These are phyloP conservation scores for Malania oleifera DNA, from an alignment of 164 flowering plant genomes.

Conservation along the genomic window DNA sequence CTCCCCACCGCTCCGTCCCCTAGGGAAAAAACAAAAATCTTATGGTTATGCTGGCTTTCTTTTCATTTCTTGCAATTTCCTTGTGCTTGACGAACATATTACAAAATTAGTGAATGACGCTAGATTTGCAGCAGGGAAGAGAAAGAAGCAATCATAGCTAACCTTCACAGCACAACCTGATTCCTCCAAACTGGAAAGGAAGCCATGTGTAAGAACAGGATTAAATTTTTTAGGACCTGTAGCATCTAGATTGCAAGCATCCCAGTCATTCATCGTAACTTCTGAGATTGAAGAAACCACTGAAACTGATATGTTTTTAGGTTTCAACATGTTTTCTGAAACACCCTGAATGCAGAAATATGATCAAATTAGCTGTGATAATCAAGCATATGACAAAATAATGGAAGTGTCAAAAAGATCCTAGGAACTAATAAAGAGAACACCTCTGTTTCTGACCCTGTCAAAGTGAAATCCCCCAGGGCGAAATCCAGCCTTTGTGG, in stretches of 20 bases:
- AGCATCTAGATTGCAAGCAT: conserved; percentile 75
- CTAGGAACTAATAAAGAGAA: conserved; percentile 12
- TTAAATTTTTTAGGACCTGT: conserved; percentile 61
- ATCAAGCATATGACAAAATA: too few relatives aligned
- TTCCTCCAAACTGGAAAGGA: conserved; percentile 90
- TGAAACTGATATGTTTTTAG: conserved; percentile 53
- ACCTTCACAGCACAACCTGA: conserved; percentile 84
- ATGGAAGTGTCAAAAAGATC: too few relatives aligned
- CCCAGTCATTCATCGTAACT: conserved; percentile 68
- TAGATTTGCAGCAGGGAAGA: too few relatives aligned
- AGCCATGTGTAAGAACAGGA: conserved; percentile 82
- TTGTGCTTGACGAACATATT: too few relatives aligned
- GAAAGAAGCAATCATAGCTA: conserved; percentile 8
- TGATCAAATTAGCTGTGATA: background rate
- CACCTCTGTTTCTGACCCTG: conserved; percentile 50
- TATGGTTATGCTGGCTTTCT: too few relatives aligned
- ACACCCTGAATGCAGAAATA: conserved; percentile 27
- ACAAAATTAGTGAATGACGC: too few relatives aligned
- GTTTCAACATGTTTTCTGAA: conserved; percentile 17
- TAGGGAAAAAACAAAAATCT: too few relatives aligned
- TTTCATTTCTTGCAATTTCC: too few relatives aligned
- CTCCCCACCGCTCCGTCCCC: too few relatives aligned
- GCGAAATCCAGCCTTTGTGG: conserved; percentile 34
- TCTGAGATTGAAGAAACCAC: conserved; percentile 74
- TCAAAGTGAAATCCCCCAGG: conserved; percentile 51